A percentile compares a stretch with the other conserved stretches of the same genome.
Evolutionary conservation across 2,329 filamentous ascomycete genomes (phyloP).

Genomic region (Colletotrichum gloeosporioides): DNA sequence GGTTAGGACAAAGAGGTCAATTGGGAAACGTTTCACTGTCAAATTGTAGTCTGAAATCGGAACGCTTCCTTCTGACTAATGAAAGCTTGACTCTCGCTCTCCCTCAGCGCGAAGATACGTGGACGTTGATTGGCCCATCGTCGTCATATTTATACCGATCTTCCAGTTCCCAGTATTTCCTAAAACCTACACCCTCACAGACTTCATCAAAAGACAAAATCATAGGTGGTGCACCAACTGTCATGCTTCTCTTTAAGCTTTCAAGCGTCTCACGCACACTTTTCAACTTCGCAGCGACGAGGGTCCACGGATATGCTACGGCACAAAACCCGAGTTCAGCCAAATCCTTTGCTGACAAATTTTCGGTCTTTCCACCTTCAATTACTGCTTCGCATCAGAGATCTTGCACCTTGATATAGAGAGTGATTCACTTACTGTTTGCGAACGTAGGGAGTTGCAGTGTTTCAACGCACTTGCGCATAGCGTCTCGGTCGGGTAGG

Average conservation of each 20-base stretch:
- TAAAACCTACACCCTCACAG: conserved; percentile 49
- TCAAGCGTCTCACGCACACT: conserved; percentile 40
- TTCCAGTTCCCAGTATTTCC: conserved; percentile 36
- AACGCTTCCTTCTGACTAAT: neutral
- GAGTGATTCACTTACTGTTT: conserved; percentile 28
- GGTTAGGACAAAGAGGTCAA: neutral
- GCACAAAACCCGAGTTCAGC: conserved; percentile 41
- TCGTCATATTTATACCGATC: neutral
- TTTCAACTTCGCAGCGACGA: conserved; percentile 48
- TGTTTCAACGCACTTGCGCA: conserved; percentile 41
- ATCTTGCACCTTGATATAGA: neutral
- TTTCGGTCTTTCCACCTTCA: conserved; percentile 39
- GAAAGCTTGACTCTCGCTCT: neutral
- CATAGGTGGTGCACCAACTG: conserved; percentile 42
- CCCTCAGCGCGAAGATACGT: neutral
- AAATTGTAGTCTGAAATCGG: neutral
- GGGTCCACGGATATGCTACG: conserved; percentile 48
- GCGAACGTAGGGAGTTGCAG: conserved; percentile 43
- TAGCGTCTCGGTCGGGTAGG: conserved; percentile 45
- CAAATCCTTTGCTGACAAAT: conserved; percentile 36
- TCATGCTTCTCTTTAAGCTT: conserved; percentile 44
- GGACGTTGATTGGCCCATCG: neutral
- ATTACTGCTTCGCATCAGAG: conserved; percentile 19
- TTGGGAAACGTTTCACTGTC: neutral
- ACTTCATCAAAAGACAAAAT: conserved; percentile 49